Percentiles rank a stretch among this genome's conserved stretches.
Evolutionary conservation across 306 rosid species (phyloP).

Genomic region (Echinosophora koreensis): DNA sequence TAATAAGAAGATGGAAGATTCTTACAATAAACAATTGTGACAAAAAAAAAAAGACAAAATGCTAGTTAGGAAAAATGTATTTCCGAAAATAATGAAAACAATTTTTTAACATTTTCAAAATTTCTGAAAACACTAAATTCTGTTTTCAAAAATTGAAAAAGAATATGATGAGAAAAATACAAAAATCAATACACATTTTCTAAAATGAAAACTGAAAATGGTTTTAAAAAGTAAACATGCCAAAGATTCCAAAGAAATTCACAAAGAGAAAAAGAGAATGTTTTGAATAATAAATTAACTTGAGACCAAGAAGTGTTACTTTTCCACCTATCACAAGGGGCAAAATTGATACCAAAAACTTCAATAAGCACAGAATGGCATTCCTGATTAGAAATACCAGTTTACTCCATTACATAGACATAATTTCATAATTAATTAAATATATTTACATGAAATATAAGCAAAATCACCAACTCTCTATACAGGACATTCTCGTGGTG

Average conservation of each 20-base stretch:
- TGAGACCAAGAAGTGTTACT: neutral
- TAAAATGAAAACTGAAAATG: no score
- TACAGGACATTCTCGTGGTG: constrained; percentile 58
- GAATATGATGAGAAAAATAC: no score
- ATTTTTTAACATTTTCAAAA: no score
- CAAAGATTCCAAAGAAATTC: neutral
- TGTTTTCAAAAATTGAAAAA: no score
- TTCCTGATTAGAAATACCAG: neutral
- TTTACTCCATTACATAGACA: constrained; percentile 38
- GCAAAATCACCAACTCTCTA: constrained; percentile 58
- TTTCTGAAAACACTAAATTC: no score
- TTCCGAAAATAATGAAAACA: no score
- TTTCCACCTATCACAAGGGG: neutral
- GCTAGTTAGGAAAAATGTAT: no score
- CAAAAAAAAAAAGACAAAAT: no score
- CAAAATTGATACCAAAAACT: neutral
- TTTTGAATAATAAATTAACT: neutral
- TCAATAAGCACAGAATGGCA: constrained; percentile 4
- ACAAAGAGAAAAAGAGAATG: neutral
- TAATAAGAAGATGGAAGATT: no score
- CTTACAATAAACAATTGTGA: no score
- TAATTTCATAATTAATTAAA: constrained; percentile 41
- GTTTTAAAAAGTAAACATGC: no score
- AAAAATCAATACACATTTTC: no score
- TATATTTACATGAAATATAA: constrained; percentile 56